Conservation (phyloP, 306 rosid genomes). For the Quercus dentata region DNA sequence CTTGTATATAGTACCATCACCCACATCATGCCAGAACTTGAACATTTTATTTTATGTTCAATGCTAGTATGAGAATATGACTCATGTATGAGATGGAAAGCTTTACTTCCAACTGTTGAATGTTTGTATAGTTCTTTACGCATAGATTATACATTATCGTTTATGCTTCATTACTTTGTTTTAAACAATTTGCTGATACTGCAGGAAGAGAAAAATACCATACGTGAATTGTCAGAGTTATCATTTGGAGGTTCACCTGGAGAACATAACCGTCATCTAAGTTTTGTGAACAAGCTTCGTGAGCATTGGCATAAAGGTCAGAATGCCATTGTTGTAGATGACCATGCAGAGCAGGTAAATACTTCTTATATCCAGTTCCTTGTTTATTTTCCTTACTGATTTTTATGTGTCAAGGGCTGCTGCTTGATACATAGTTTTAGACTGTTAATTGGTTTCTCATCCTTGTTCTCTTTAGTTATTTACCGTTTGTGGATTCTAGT, state of each 20-base stretch:
- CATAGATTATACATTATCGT: background rate
- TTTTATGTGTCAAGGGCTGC: background rate
- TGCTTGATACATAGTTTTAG: background rate
- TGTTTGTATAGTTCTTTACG: background rate
- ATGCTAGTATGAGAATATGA: background rate
- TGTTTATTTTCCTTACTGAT: background rate
- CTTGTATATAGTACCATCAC: too few species aligned
- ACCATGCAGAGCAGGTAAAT: conserved; percentile 31
- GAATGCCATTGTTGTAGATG: conserved; percentile 33
- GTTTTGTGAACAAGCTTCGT: conserved; percentile 41
- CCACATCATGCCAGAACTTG: too few species aligned
- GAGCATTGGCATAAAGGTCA: conserved; percentile 37
- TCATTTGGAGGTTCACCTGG: conserved; percentile 25
- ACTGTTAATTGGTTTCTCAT: background rate
- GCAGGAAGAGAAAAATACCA: conserved; percentile 26
- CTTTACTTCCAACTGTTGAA: background rate
- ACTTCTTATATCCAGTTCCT: conserved; percentile 6
- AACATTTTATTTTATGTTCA: background rate
- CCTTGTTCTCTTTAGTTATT: background rate
- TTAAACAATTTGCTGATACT: conserved; percentile 2
- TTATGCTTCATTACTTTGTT: background rate
- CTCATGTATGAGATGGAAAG: background rate
- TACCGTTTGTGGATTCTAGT: background rate
- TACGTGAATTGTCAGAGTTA: conserved; percentile 22
- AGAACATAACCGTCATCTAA: conserved; percentile 20